These are phyloP conservation scores for Royoungia palumana DNA, from an alignment of 768 basidiomycete species.

Conservation along the genomic window DNA sequence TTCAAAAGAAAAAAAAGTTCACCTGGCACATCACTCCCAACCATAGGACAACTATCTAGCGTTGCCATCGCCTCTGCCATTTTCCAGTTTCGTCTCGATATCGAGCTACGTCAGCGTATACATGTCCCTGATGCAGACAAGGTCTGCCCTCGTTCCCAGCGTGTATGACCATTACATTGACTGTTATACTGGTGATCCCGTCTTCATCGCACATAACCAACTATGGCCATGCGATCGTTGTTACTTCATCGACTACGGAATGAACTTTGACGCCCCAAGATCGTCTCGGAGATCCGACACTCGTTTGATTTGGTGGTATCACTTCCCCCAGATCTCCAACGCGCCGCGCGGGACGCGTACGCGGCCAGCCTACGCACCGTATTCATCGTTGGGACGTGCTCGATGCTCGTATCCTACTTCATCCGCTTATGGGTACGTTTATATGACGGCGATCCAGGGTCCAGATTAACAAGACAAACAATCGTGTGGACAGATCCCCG, in stretches of 20 bases:
- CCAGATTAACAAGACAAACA: background rate
- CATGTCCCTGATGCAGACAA: conserved; percentile 7
- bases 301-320: conserved; percentile 10
- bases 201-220: background rate
- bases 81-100: conserved; percentile 14
- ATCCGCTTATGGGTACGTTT: conserved; percentile 8
- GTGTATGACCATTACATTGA: no score
- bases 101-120: conserved; percentile 10
- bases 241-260: no score
- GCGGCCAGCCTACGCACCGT: conserved; percentile 7
- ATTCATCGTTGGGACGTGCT: conserved; percentile 6
- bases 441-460: no score
- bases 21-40: background rate
- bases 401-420: conserved; percentile 2
- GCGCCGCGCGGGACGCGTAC: conserved; percentile 7
- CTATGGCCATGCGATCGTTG: no score
- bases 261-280: background rate
- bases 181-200: background rate
- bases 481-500: conserved; percentile 1
- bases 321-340: conserved; percentile 12
- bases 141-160: background rate
- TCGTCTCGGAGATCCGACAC: conserved; percentile 11
- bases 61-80: conserved; percentile 16
- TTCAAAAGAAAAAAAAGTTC: no score
- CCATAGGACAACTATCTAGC: conserved; percentile 12